Base-by-base conservation (phyloP, 352 stramenopile species). In the Globisporangium camurandrum region DNA sequence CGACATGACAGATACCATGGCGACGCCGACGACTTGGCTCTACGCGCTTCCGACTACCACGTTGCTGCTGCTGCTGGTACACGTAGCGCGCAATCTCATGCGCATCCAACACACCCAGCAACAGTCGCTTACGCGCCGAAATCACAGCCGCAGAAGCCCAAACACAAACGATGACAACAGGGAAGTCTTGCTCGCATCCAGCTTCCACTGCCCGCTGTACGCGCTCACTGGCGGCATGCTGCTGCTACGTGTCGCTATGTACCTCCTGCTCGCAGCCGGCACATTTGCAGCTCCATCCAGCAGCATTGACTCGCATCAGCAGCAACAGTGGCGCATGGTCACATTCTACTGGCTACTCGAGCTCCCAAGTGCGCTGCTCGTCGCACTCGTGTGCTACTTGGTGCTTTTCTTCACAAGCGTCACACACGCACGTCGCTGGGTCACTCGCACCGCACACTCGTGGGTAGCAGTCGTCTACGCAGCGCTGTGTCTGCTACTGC, bases 321-420 rank as follows among this genome's bases (percentile, higher is more conserved):
- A 31, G 14, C 3, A 19, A 16, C 33, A 30, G 33, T 51, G 46
- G 46, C 39, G 14, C 10, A 38, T n/a, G 33, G 45, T 10, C 28
- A 34, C 38, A 14, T 57, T 51, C 33, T 75, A 64, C 23, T 72
- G 61, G 61, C 49, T 75, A 49, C 37, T 71, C 43, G 61, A 71
- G 34, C 56, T 66, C 51, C 61, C 66, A 14, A 66, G 48, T 44
- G 63, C 64, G 30, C 56, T 49, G 22, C 40, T 66, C 28, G 44
- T 51, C 10, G 43, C 27, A 28, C 46, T 73, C n/a, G 20, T 54
- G 43, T 54, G 63, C 44, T 71, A 75, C 49, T 38, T 75, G 50
- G 49, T 61, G 49, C 54, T 75, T 34, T 69, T 72, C 27, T 55
- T 58, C 45, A 42, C 65, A 11, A 49, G 36, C 11, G 33, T 73